These are phyloP conservation scores for Malus asiatica DNA, from an alignment of 306 rosid genomes.

Conservation along the genomic window DNA sequence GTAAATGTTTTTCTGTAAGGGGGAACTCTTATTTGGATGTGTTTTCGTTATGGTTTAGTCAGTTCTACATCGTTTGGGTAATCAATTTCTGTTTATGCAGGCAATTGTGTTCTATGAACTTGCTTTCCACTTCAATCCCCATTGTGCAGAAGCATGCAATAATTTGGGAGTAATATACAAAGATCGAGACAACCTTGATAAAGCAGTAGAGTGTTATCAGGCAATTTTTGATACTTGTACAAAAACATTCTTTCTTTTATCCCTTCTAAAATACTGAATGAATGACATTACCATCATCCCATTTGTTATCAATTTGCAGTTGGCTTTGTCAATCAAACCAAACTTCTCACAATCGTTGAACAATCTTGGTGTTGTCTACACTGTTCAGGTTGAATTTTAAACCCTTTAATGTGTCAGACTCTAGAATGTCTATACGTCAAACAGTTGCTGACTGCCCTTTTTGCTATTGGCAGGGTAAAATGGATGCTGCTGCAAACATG, in stretches of 20 bases:
- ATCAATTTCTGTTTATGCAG: conserved; percentile 36
- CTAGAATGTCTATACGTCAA: conserved; percentile 7
- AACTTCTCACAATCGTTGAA: conserved; percentile 95
- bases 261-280: conserved; percentile 4
- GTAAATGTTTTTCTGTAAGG: conserved; percentile 28
- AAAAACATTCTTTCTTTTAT: background rate
- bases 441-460: conserved; percentile 17
- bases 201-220: conserved; percentile 99
- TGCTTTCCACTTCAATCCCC: conserved; percentile 96
- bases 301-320: conserved; percentile 40
- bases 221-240: conserved; percentile 30
- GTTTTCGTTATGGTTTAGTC: conserved; percentile 10
- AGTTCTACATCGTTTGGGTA: background rate
- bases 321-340: conserved; percentile 88
- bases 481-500: conserved; percentile 98
- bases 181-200: conserved; percentile 96
- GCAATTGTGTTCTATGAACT: conserved; percentile 98
- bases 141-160: conserved; percentile 98
- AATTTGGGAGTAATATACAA: conserved; percentile 97
- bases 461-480: conserved; percentile 73
- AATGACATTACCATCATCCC: conserved; percentile 4
- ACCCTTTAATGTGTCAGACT: conserved; percentile 10
- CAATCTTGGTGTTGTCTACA: conserved; percentile 97
- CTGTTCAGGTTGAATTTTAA: conserved; percentile 72
- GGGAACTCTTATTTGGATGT: background rate